Base-by-base conservation (phyloP, 2,329 filamentous ascomycete genomes). In the Pestalotiopsis sp. region DNA sequence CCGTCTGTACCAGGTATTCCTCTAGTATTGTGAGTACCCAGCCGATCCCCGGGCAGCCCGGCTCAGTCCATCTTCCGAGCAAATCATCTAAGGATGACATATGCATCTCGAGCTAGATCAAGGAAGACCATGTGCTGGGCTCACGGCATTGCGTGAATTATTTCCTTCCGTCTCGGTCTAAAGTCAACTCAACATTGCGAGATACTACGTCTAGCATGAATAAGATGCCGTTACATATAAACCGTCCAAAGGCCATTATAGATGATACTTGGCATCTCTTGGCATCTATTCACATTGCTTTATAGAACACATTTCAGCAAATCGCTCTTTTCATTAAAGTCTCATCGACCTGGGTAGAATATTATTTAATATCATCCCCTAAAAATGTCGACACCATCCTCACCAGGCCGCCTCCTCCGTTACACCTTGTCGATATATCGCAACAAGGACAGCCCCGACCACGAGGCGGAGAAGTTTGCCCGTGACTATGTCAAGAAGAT, bases 401-500 rank as follows among this genome's bases (percentile, higher is more conserved):
- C 56, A 3, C 65, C 65, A 20, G 65, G 52, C 41, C 65, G 65
- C 11, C 65, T 61, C 57, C 25, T 67, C 31, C 65, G 57, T 11
- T 57, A 58, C n/a, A 60, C 65, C 25, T 31, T 67, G 17, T 57
- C 49, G 20, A 45, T 67, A 3, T 67, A 67, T 39, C 65, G 65
- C 36, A 67, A 60, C 65, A 27, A 67, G 52, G 41, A 36, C 20
- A 45, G 52, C 36, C 12, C 36, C 56, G 23, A 4, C 52, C 38
- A 67, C 12, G 65, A 49, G n/a, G 25, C 25, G 1, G 65, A 56
- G 20, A 60, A 45, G 2, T 67, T 67, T 39, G 56, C 65, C 20
- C 25, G 65, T n/a, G 52, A 67, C 6, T 67, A 67, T 45, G 25
- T 67, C 20, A 56, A 58, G 25, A 67, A 67, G 14, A 39, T 60